Evolutionary conservation across 805 yeast genomes (phyloP).

Genomic region (Kodamaea kaohsiungensis): DNA sequence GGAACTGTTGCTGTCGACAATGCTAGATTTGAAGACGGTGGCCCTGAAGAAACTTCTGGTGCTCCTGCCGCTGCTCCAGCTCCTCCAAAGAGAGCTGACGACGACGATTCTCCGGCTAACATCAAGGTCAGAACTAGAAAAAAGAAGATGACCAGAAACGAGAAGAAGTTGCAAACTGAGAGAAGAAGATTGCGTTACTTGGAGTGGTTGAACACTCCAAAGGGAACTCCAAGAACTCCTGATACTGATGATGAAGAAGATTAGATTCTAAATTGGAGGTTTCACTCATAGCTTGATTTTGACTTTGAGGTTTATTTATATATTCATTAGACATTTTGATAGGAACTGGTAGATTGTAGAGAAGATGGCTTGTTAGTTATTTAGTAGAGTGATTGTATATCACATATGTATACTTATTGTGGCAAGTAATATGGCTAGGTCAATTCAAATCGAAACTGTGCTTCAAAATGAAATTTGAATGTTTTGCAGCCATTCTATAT

Average conservation of each 20-base stretch:
- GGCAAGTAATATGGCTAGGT: no score
- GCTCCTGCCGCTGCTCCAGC: constrained; percentile 49
- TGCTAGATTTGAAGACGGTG: constrained; percentile 81
- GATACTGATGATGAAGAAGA: constrained; percentile 93
- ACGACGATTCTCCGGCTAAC: constrained; percentile 92
- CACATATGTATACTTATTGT: no score
- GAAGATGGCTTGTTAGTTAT: no score
- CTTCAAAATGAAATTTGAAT: no score
- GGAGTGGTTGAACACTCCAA: constrained; percentile 94
- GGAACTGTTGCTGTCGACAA: constrained; percentile 76
- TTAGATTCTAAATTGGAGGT: neutral
- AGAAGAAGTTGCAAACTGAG: constrained; percentile 85
- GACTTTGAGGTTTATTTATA: neutral
- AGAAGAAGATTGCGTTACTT: constrained; percentile 92
- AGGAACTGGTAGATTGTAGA: neutral
- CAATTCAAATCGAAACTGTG: no score
- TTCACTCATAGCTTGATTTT: neutral
- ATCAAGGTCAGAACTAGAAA: constrained; percentile 89
- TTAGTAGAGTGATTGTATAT: no score
- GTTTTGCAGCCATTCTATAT: no score
- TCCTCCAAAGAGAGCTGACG: constrained; percentile 50
- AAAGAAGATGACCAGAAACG: constrained; percentile 98
- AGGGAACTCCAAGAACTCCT: constrained; percentile 94
- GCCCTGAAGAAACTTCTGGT: constrained; percentile 47
- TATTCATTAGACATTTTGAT: neutral